Conservation (phyloP, 805 yeast species). For the Candida bentonensis region DNA sequence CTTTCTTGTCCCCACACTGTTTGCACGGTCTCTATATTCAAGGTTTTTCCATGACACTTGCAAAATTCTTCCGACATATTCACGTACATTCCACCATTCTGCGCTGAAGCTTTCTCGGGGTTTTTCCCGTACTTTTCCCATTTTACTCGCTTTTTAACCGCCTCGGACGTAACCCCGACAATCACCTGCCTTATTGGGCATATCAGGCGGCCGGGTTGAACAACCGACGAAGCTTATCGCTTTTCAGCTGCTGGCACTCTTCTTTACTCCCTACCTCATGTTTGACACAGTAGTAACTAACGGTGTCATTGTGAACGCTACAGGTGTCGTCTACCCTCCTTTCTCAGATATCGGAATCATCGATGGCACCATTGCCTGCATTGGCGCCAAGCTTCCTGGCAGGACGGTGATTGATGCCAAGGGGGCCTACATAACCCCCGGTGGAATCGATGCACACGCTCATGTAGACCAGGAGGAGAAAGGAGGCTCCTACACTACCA, state of each 20-base stretch:
- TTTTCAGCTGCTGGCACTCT: neutral
- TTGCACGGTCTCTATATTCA: too few species aligned
- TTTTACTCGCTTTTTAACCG: too few species aligned
- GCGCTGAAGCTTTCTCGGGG: too few species aligned
- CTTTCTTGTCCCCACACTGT: too few species aligned
- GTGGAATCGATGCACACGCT: conserved; percentile 38
- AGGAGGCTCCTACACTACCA: neutral
- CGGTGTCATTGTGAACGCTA: conserved; percentile 6
- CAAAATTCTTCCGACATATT: too few species aligned
- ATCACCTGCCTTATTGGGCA: too few species aligned
- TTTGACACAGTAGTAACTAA: neutral
- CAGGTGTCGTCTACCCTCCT: conserved; percentile 13
- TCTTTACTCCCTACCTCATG: conserved; percentile 1
- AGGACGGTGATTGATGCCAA: conserved; percentile 28
- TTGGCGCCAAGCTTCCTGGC: conserved; percentile 22
- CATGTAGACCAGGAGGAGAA: conserved; percentile 30
- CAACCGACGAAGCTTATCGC: too few species aligned
- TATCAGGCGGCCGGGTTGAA: too few species aligned
- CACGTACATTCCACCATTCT: too few species aligned
- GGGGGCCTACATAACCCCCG: conserved; percentile 36
- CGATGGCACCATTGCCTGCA: conserved; percentile 26
- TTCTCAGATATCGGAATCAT: conserved; percentile 26
- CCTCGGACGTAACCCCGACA: too few species aligned
- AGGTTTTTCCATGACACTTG: too few species aligned
- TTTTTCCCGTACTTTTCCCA: too few species aligned